phyloP scores from a whole-genome alignment of 108 stramenopile species.

The Nannochloropsis salina region DNA sequence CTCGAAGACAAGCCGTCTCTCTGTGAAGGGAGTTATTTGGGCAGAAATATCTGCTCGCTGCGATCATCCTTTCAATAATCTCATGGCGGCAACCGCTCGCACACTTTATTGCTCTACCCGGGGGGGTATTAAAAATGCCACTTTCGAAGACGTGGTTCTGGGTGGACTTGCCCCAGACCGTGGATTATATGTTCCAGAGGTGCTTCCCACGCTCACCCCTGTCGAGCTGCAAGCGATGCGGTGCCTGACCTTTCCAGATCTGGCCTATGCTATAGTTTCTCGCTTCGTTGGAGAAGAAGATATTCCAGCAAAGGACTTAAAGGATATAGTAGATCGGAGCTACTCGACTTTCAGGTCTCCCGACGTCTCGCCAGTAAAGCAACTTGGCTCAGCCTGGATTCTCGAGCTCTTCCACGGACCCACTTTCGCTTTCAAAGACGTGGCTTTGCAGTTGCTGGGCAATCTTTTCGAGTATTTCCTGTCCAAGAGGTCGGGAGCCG shows the following conservation, averaged over 20 bases:
- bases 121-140: constrained; percentile 68
- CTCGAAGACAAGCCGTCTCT: no score
- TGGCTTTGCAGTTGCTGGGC: constrained; percentile 96
- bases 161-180: constrained; percentile 87
- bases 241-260: constrained; percentile 64
- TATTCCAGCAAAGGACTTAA: constrained; percentile 71
- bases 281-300: constrained; percentile 85
- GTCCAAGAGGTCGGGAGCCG: constrained; percentile 64
- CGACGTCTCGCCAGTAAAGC: constrained; percentile 81
- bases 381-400: constrained; percentile 57
- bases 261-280: constrained; percentile 77
- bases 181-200: constrained; percentile 91
- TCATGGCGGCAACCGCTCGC: background rate
- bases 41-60: no score
- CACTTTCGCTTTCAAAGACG: constrained; percentile 99
- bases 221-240: constrained; percentile 71
- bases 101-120: constrained; percentile 80
- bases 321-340: constrained; percentile 74
- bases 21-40: no score
- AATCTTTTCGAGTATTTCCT: constrained; percentile 98
- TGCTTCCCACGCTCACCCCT: constrained; percentile 64
- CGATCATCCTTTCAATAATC: no score
- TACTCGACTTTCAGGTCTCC: constrained; percentile 73
- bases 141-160: constrained; percentile 87
- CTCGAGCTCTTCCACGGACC: constrained; percentile 97